phyloP scores from a whole-genome alignment of 2,329 filamentous ascomycete species.

The Fusarium sulawesiense region DNA sequence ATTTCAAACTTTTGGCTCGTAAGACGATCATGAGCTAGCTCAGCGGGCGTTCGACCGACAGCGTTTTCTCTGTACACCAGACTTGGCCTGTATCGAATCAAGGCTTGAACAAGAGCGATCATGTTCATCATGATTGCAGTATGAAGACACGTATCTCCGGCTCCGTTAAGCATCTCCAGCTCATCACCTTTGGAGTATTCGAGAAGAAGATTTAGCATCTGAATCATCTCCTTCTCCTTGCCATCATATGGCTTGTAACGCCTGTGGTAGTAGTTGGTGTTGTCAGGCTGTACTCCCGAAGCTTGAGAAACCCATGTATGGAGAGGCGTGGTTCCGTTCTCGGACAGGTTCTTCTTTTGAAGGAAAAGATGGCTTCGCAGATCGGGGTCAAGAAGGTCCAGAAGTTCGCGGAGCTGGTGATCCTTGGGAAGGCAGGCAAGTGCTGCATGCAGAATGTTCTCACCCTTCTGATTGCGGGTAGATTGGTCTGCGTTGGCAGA shows the following conservation, averaged over 20 bases:
- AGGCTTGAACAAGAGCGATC: slow-evolving; percentile 52
- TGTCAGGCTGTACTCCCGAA: slow-evolving; percentile 33
- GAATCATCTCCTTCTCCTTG: slow-evolving; percentile 48
- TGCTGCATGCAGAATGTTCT: slow-evolving; percentile 77
- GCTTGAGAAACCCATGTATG: slow-evolving; percentile 64
- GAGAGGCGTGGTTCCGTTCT: slow-evolving; percentile 71
- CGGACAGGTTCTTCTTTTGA: slow-evolving; percentile 64
- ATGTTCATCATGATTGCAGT: slow-evolving; percentile 58
- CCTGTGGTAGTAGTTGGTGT: slow-evolving; percentile 11
- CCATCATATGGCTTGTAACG: slow-evolving; percentile 42
- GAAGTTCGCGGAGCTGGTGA: slow-evolving; percentile 57
- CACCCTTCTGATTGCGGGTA: slow-evolving; percentile 67
- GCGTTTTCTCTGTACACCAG: slow-evolving; percentile 79
- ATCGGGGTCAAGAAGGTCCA: slow-evolving; percentile 68
- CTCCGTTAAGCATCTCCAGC: slow-evolving; percentile 69
- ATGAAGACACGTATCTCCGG: slow-evolving; percentile 75
- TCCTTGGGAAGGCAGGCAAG: slow-evolving; percentile 49
- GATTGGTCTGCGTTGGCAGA: slow-evolving; percentile 77
- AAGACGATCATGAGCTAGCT: slow-evolving; percentile 70
- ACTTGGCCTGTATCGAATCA: slow-evolving; percentile 67
- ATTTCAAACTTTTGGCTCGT: slow-evolving; percentile 53
- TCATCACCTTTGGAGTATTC: slow-evolving; percentile 67
- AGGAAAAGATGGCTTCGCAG: slow-evolving; percentile 68
- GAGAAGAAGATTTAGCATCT: slow-evolving; percentile 62
- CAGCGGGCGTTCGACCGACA: slow-evolving; percentile 77